These are phyloP conservation scores for Phialemoniopsis sp. DNA, from an alignment of 2,329 filamentous ascomycete species.

Conservation along the genomic window DNA sequence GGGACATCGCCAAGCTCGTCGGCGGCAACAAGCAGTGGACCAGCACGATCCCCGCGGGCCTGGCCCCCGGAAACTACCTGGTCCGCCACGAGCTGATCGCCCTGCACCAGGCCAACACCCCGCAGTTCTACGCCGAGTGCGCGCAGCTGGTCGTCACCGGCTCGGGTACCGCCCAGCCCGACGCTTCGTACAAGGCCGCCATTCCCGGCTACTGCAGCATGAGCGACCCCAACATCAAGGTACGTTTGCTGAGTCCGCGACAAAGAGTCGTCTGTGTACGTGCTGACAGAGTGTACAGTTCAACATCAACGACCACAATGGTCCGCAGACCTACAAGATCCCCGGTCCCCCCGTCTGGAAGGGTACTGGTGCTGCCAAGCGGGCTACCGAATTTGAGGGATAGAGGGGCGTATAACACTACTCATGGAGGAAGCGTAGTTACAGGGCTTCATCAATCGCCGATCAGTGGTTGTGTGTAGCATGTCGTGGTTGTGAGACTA, in stretches of 20 bases:
- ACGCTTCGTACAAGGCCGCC: slow-evolving; percentile 17
- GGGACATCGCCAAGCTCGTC: slow-evolving; percentile 18
- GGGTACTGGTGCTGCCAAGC: slow-evolving; percentile 12
- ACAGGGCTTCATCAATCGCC: too few relatives aligned
- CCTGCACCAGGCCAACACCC: slow-evolving; percentile 46
- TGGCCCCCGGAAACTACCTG: slow-evolving; percentile 50
- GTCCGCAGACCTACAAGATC: slow-evolving; percentile 16
- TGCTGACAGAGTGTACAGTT: slow-evolving; percentile 10
- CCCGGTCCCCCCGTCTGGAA: slow-evolving; percentile 19
- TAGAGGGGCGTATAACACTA: neutral
- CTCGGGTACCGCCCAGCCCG: slow-evolving; percentile 10
- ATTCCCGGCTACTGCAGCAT: slow-evolving; percentile 22
- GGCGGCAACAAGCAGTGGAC: slow-evolving; percentile 35
- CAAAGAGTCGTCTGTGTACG: neutral
- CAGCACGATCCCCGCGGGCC: slow-evolving; percentile 40
- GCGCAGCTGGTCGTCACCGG: slow-evolving; percentile 46
- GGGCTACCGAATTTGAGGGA: slow-evolving; percentile 10
- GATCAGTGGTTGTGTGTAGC: too few relatives aligned
- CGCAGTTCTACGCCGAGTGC: slow-evolving; percentile 30
- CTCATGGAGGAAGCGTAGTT: too few relatives aligned
- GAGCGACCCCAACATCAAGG: slow-evolving; percentile 19
- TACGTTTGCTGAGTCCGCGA: neutral
- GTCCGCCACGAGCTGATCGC: slow-evolving; percentile 54
- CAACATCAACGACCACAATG: slow-evolving; percentile 16
- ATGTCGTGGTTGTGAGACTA: too few relatives aligned